Evolutionary conservation across 2,329 filamentous ascomycete species (phyloP).

Genomic region (Talaromyces sp.): DNA sequence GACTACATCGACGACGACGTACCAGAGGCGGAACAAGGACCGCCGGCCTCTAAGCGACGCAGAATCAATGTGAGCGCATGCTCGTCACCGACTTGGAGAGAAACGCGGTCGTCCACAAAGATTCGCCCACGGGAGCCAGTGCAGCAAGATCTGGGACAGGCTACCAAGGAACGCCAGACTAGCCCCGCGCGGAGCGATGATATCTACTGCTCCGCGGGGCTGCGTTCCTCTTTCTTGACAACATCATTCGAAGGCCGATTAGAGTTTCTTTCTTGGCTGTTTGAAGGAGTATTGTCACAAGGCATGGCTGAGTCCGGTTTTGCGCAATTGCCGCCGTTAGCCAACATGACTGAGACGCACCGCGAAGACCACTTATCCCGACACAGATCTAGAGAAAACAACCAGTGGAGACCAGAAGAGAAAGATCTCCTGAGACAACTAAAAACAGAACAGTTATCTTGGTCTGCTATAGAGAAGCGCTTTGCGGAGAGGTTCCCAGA

Average conservation of each 20-base stretch:
- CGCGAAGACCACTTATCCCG: not conserved
- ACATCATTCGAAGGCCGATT: not conserved
- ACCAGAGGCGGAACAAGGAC: not conserved
- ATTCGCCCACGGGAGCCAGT: not conserved
- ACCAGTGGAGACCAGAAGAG: not conserved
- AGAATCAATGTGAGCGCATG: not conserved
- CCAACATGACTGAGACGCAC: not conserved
- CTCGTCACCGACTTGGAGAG: not conserved
- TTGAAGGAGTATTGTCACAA: slow-evolving; percentile 7
- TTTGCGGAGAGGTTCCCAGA: too few relatives aligned
- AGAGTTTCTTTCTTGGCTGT: slow-evolving; percentile 11
- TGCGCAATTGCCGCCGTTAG: not conserved
- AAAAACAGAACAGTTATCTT: too few relatives aligned
- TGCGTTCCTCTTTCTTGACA: not conserved
- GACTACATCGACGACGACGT: not conserved
- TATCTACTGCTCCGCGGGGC: not conserved
- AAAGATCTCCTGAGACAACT: not conserved
- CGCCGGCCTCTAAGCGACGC: not conserved
- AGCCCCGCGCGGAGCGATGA: not conserved
- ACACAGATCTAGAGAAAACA: not conserved
- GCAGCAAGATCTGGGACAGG: not conserved
- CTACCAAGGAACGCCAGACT: not conserved
- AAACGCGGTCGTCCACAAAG: not conserved
- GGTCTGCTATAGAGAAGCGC: too few relatives aligned
- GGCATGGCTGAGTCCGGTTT: not conserved